Conservation (phyloP, 345 rosid genomes). For the Laguncularia racemosa region DNA sequence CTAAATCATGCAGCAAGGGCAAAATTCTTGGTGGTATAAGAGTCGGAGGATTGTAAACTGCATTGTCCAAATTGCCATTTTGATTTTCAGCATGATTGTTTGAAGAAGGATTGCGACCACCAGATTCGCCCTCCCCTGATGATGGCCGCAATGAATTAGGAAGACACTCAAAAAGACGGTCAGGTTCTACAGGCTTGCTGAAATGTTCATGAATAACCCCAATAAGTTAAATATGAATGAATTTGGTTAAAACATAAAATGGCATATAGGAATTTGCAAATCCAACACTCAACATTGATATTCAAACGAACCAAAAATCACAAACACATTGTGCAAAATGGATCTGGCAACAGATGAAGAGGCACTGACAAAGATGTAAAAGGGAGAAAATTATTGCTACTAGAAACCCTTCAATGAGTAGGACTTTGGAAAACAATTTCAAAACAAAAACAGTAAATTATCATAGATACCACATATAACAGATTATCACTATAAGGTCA, state of each 20-base stretch:
- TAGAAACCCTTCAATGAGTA: too few species aligned
- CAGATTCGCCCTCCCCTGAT: constrained; percentile 36
- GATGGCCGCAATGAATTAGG: constrained; percentile 92
- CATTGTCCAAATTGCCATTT: constrained; percentile 43
- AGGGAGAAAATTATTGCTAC: too few species aligned
- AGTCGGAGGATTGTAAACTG: constrained; percentile 63
- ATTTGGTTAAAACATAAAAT: neutral
- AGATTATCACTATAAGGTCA: too few species aligned
- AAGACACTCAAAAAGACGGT: constrained; percentile 88
- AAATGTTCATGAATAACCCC: constrained; percentile 10
- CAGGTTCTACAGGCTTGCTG: constrained; percentile 97
- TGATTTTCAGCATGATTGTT: constrained; percentile 48
- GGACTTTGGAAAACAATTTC: too few species aligned
- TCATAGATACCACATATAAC: too few species aligned
- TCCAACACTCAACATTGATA: neutral
- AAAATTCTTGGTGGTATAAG: constrained; percentile 82
- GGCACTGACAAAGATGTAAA: too few species aligned
- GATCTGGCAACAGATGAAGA: too few species aligned
- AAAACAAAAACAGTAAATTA: too few species aligned
- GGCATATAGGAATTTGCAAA: too few species aligned
- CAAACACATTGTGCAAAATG: neutral
- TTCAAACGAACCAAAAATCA: neutral
- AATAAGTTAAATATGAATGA: neutral
- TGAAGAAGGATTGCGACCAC: constrained; percentile 31
- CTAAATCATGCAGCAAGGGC: constrained; percentile 88